These are phyloP conservation scores for Botrytis sinoallii DNA, from an alignment of 2,329 filamentous ascomycete species.

Conservation along the genomic window DNA sequence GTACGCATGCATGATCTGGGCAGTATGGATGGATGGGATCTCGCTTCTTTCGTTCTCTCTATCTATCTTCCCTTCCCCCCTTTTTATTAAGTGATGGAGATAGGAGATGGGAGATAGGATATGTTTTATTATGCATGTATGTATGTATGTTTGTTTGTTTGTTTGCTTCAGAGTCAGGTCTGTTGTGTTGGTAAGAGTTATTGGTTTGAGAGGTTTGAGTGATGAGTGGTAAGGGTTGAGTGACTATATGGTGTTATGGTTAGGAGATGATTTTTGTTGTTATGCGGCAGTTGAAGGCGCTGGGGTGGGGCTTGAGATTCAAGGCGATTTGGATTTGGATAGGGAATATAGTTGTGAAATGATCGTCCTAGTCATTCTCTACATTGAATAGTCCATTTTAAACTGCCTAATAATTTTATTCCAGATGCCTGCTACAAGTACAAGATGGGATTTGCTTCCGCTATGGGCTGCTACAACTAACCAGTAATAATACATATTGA, in stretches of 20 bases:
- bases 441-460: not conserved
- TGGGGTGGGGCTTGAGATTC: not conserved
- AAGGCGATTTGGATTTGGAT: not conserved
- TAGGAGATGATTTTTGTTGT: not conserved
- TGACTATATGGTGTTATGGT: not conserved
- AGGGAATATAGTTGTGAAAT: not conserved
- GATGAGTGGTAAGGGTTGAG: too few relatives aligned
- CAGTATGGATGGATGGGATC: not conserved
- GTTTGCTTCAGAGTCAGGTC: too few relatives aligned
- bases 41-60: not conserved
- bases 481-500: not conserved
- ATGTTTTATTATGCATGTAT: too few relatives aligned
- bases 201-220: too few relatives aligned
- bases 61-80: accelerated
- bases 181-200: too few relatives aligned
- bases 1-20: not conserved
- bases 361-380: not conserved
- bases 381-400: not conserved
- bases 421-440: not conserved
- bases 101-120: too few relatives aligned
- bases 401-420: not conserved
- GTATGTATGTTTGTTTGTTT: too few relatives aligned
- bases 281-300: not conserved
- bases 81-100: too few relatives aligned
- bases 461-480: not conserved